Percentiles rank a stretch among this genome's conserved stretches.
phyloP scores from a whole-genome alignment of 176 grass and related monocot genomes.

The Oryza nivara region DNA sequence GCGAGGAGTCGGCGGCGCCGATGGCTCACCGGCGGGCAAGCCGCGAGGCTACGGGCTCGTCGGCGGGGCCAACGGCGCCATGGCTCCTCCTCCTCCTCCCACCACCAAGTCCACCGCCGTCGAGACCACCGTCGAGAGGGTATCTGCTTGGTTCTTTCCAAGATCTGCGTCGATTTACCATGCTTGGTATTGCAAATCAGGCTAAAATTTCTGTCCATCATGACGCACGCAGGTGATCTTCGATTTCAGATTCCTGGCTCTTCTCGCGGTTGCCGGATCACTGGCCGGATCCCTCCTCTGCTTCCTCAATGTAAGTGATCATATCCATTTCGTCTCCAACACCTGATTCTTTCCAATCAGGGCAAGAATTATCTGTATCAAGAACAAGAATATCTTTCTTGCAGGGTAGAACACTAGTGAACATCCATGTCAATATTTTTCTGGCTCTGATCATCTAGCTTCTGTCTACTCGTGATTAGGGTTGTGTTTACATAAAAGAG shows the following conservation, averaged over 20 bases:
- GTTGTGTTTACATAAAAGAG: constrained; percentile 89
- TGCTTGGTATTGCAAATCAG: neutral
- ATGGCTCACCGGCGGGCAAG: neutral
- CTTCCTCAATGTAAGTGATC: constrained; percentile 80
- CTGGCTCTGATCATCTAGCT: neutral
- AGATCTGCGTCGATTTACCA: neutral
- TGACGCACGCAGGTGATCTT: constrained; percentile 63
- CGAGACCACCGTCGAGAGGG: neutral
- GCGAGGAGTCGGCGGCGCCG: neutral
- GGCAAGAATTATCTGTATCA: neutral
- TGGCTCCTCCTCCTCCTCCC: neutral
- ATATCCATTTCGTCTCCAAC: neutral
- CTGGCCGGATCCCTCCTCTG: constrained; percentile 76
- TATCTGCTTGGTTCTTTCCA: neutral
- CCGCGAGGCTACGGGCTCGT: neutral
- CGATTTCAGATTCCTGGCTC: constrained; percentile 84
- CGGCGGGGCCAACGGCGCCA: neutral
- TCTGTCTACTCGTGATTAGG: constrained; percentile 53
- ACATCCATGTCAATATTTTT: neutral
- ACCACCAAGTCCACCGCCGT: neutral
- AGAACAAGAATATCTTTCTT: neutral
- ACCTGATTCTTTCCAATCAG: neutral
- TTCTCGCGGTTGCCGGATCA: constrained; percentile 72
- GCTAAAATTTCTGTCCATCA: neutral
- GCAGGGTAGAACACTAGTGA: neutral